phyloP scores from a whole-genome alignment of 257 asterid species.

The Solanum paucissectum region DNA sequence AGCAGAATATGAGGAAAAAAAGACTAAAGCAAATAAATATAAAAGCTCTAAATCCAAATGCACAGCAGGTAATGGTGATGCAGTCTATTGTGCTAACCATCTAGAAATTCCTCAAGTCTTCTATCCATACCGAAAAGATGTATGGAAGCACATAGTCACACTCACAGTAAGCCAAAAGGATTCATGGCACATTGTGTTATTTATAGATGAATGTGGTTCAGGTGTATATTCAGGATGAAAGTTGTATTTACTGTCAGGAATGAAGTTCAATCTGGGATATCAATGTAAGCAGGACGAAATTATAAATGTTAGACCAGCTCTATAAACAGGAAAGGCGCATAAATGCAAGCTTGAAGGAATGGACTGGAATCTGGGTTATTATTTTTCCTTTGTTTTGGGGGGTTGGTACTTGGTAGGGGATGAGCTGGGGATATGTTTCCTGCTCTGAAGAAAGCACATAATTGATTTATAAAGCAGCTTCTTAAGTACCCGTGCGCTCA shows the following conservation, averaged over 20 bases:
- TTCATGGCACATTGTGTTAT: background rate
- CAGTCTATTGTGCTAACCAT: background rate
- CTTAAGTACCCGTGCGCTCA: slow-evolving; percentile 74
- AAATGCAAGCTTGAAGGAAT: background rate
- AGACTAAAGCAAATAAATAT: background rate
- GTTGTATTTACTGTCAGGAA: background rate
- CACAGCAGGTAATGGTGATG: background rate
- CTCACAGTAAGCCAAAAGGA: background rate
- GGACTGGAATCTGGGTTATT: background rate
- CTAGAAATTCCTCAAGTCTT: background rate
- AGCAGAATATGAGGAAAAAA: background rate
- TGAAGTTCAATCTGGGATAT: background rate
- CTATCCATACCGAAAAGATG: background rate
- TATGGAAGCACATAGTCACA: background rate
- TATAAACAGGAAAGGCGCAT: background rate
- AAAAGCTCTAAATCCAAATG: background rate
- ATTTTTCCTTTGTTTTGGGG: background rate
- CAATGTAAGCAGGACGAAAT: background rate
- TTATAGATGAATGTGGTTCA: background rate
- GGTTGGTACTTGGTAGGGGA: background rate
- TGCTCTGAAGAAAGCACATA: background rate
- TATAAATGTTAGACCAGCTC: background rate
- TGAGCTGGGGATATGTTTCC: background rate
- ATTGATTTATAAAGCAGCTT: slow-evolving; percentile 4
- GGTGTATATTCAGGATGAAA: background rate